Evolutionary conservation across 306 rosid genomes (phyloP), one percentile per base, ranked within the genome.

Genomic region (Rubus idaeus): DNA sequence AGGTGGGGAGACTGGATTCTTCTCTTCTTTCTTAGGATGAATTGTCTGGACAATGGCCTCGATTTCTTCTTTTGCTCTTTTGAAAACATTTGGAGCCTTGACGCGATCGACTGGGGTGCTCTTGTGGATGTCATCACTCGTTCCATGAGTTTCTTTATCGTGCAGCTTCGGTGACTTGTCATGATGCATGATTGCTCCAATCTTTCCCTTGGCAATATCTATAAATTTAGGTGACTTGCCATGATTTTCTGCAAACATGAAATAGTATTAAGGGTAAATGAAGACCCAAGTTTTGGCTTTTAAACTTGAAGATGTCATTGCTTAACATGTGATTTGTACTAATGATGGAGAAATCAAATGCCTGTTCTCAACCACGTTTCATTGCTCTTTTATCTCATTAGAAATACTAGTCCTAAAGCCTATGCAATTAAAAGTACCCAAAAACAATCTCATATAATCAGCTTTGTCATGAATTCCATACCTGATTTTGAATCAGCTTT

Each of bases 41-140:
- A 91, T 81, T 23, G 87, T 74, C 87, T 88, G 78, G 13, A 85
- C 52, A 73, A 89, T 80, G 12, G 97, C 97, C 85, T 91, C 89
- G 0, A 91, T 75, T 85, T 91, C 97, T 81, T 91, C 97, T 77
- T 88, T 89, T 52, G 88, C 91, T 81, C 97, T 88, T 79, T 85
- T 87, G 64, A 75, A 85, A 41, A 85, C 80, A 80, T 71, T 86
- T 5, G 93, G 97, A 21, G 80, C 97, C 80, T 88, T 91, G 39
- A 91, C 91, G 37, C 78, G 85, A 71, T 73, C 23, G 8, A 80
- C 18, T 56, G 91, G 90, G 60, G 94, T 88, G 50, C 40, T 85
- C 82, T 83, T 91, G 70, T 85, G 87, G 23, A 91, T 85, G 73
- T 87, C 86, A 76, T 91, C 89, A 50, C 74, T 87, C 75, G 14